Percentiles rank a stretch among this genome's conserved stretches.
These are phyloP conservation scores for Fusarium sp. DNA, from an alignment of 2,329 filamentous ascomycete genomes.

Conservation along the genomic window DNA sequence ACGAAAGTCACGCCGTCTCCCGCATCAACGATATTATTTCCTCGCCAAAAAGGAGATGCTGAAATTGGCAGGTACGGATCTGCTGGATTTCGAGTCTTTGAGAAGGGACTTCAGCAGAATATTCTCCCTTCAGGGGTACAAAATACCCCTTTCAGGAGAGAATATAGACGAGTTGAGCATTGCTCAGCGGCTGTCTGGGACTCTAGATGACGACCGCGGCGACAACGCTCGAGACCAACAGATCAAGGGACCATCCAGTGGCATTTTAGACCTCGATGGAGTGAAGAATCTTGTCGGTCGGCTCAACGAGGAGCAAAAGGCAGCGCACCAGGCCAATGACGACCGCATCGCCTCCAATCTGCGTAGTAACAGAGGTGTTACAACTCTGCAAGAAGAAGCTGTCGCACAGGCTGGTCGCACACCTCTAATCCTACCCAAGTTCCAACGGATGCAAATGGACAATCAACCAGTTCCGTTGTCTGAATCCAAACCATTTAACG, in stretches of 20 bases:
- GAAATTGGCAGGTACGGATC: constrained; percentile 16
- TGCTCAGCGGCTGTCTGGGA: constrained; percentile 34
- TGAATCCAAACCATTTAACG: not conserved
- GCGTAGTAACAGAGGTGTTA: not conserved
- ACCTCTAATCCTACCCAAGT: constrained; percentile 22
- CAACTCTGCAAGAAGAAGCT: constrained; percentile 20
- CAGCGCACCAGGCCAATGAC: constrained; percentile 1
- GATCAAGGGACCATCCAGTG: constrained; percentile 25
- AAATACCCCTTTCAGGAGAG: constrained; percentile 28
- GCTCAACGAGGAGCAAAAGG: constrained; percentile 5
- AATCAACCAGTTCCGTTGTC: constrained; percentile 18
- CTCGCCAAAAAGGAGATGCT: constrained; percentile 42
- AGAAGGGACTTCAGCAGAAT: constrained; percentile 22
- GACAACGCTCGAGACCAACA: not conserved
- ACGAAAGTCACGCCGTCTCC: constrained; percentile 37
- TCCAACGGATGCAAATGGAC: constrained; percentile 22
- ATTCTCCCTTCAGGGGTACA: constrained; percentile 30
- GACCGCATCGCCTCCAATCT: not conserved
- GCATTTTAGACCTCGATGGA: constrained; percentile 19
- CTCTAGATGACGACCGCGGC: constrained; percentile 29
- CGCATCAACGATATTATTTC: constrained; percentile 34
- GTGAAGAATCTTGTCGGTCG: constrained; percentile 13
- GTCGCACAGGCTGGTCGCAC: constrained; percentile 5
- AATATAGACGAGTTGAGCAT: constrained; percentile 26
- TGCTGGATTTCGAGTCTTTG: constrained; percentile 9